Evolutionary conservation across 2,329 filamentous ascomycete species (phyloP).

Genomic region (Aureobasidium lini): DNA sequence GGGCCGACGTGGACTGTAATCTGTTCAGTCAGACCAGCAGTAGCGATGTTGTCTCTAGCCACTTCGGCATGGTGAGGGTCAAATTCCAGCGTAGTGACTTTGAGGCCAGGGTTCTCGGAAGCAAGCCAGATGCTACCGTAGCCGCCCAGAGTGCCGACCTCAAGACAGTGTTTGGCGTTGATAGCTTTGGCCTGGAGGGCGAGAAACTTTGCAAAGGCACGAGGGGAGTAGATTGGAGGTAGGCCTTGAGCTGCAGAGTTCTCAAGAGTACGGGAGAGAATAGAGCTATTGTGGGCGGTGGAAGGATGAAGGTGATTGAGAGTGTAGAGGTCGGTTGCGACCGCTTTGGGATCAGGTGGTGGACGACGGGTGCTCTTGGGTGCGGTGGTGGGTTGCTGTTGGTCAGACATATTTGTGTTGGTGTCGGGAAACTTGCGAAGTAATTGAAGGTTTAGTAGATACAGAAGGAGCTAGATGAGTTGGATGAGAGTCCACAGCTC

Average conservation of each 20-base stretch:
- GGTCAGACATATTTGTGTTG: background rate
- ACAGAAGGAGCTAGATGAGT: background rate
- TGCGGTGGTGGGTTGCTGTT: background rate
- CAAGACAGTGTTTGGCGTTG: constrained; percentile 33
- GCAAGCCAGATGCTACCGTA: constrained; percentile 50
- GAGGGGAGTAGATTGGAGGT: constrained; percentile 30
- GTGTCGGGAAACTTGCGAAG: no score
- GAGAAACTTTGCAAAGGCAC: constrained; percentile 31
- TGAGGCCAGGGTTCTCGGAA: constrained; percentile 26
- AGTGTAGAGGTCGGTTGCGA: constrained; percentile 26
- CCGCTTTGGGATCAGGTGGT: background rate
- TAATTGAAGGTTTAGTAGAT: background rate
- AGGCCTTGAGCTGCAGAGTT: constrained; percentile 12
- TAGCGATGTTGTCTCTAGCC: constrained; percentile 38
- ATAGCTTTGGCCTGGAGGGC: constrained; percentile 28
- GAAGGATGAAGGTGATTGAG: constrained; percentile 24
- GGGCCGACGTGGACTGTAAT: constrained; percentile 41
- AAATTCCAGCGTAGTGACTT: constrained; percentile 47
- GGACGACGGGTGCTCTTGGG: background rate
- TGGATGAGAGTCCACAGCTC: background rate
- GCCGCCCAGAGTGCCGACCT: constrained; percentile 50
- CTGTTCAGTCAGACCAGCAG: constrained; percentile 34
- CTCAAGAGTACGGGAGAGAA: constrained; percentile 11
- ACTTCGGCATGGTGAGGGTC: constrained; percentile 39
- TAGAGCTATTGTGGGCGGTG: background rate